A percentile compares a stretch with the other conserved stretches of the same genome.
Conservation (phyloP, 805 yeast genomes). For the Zygoascus bituminiphila region DNA sequence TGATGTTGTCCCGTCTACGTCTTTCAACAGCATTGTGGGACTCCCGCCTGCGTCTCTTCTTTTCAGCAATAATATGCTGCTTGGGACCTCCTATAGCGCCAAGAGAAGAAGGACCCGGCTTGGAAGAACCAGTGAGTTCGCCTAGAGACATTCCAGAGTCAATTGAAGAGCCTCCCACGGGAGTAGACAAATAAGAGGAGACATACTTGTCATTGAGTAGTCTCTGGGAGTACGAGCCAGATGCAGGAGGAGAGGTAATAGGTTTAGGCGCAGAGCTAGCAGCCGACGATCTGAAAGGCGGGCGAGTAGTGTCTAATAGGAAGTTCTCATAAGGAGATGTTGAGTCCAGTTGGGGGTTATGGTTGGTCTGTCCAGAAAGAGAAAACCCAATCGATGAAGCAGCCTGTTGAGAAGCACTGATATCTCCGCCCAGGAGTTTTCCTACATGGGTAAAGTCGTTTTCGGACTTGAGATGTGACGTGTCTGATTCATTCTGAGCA, state of each 20-base stretch:
- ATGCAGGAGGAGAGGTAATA: background rate
- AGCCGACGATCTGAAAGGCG: background rate
- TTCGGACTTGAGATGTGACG: constrained; percentile 7
- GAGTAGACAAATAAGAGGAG: background rate
- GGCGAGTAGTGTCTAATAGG: background rate
- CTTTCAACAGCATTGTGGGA: constrained; percentile 93
- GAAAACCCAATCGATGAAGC: constrained; percentile 13
- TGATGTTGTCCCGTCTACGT: constrained; percentile 81
- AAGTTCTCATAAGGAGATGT: background rate
- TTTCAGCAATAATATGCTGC: constrained; percentile 38
- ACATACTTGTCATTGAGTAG: background rate
- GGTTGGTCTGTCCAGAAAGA: background rate
- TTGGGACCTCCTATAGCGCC: background rate
- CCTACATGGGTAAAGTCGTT: background rate
- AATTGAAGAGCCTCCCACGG: background rate
- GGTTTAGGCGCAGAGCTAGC: background rate
- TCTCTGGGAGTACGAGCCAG: background rate
- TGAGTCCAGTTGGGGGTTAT: background rate
- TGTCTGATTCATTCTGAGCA: constrained; percentile 4
- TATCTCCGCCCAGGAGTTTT: background rate
- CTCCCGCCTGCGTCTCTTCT: constrained; percentile 69
- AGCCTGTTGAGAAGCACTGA: constrained; percentile 1
- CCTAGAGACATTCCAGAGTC: background rate
- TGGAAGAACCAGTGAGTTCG: background rate
- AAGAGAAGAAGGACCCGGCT: background rate